Conservation (phyloP, 2,329 filamentous ascomycete genomes). For the Magnaporthales sp. region DNA sequence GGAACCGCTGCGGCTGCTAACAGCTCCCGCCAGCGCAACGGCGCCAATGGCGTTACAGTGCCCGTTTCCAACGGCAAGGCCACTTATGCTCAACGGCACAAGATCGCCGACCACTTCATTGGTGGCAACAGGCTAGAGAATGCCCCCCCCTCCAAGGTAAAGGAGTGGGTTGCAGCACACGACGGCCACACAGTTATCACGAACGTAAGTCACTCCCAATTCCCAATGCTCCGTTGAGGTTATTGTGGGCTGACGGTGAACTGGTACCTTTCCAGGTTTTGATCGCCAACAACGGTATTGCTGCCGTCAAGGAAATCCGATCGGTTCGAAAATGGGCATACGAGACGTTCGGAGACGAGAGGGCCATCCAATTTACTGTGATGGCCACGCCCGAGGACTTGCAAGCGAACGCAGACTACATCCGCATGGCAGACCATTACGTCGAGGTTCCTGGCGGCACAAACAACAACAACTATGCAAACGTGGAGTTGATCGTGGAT, state of each 20-base stretch:
- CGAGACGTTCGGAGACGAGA: constrained; percentile 97
- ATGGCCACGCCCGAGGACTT: constrained; percentile 99
- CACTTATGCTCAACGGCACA: constrained; percentile 72
- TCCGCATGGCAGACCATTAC: constrained; percentile 98
- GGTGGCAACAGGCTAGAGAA: constrained; percentile 82
- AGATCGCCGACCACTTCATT: constrained; percentile 88
- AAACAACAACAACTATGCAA: constrained; percentile 99
- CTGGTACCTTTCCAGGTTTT: constrained; percentile 59
- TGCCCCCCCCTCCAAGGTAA: constrained; percentile 77
- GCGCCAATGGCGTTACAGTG: constrained; percentile 35
- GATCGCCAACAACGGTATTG: constrained; percentile 99
- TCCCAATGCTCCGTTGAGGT: neutral
- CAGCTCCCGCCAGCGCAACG: constrained; percentile 15
- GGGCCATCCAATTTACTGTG: constrained; percentile 97
- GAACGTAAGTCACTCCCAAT: constrained; percentile 55
- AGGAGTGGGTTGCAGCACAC: constrained; percentile 86
- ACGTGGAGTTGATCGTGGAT: constrained; percentile 98
- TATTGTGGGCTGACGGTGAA: neutral
- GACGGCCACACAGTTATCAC: constrained; percentile 98
- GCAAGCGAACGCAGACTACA: constrained; percentile 96
- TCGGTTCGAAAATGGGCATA: constrained; percentile 99
- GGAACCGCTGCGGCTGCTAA: constrained; percentile 29
- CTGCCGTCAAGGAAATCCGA: constrained; percentile 97
- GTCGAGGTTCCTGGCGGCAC: constrained; percentile 97
- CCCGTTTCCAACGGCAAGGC: constrained; percentile 48